These are phyloP conservation scores for Fagus sylvatica DNA, from an alignment of 306 rosid genomes.

Conservation along the genomic window DNA sequence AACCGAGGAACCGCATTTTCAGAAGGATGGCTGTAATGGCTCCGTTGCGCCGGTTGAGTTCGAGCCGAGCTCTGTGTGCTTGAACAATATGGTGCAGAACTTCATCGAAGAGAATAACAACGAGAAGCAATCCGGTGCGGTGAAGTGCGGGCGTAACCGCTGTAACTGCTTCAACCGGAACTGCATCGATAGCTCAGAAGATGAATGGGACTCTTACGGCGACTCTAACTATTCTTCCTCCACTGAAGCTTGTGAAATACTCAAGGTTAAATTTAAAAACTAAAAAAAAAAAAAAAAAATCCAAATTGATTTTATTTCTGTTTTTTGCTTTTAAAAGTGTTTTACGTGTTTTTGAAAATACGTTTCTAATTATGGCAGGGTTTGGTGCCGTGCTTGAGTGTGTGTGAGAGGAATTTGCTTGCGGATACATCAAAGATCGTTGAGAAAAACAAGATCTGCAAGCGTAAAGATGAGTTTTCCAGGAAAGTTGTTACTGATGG, in stretches of 20 bases:
- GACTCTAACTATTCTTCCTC: slow-evolving; percentile 46
- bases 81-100: slow-evolving; percentile 81
- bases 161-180: slow-evolving; percentile 68
- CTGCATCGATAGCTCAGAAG: slow-evolving; percentile 56
- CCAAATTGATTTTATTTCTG: too few relatives aligned
- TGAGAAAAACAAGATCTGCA: slow-evolving; percentile 74
- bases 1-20: slow-evolving; percentile 33
- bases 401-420: slow-evolving; percentile 66
- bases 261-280: slow-evolving; percentile 47
- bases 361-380: slow-evolving; percentile 35
- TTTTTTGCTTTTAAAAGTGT: not conserved
- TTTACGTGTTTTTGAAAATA: not conserved
- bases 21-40: slow-evolving; percentile 38
- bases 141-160: slow-evolving; percentile 58
- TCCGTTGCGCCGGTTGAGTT: slow-evolving; percentile 31
- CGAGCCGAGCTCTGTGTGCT: slow-evolving; percentile 75
- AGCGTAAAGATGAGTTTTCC: slow-evolving; percentile 60
- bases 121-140: slow-evolving; percentile 50
- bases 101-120: slow-evolving; percentile 67
- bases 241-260: slow-evolving; percentile 59
- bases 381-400: slow-evolving; percentile 53
- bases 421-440: slow-evolving; percentile 73
- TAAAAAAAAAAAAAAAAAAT: not conserved
- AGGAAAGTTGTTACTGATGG: slow-evolving; percentile 46
- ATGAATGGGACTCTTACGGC: slow-evolving; percentile 43